These are phyloP conservation scores for Penicillium cataractarum DNA, from an alignment of 495 filamentous ascomycete genomes.

Conservation along the genomic window DNA sequence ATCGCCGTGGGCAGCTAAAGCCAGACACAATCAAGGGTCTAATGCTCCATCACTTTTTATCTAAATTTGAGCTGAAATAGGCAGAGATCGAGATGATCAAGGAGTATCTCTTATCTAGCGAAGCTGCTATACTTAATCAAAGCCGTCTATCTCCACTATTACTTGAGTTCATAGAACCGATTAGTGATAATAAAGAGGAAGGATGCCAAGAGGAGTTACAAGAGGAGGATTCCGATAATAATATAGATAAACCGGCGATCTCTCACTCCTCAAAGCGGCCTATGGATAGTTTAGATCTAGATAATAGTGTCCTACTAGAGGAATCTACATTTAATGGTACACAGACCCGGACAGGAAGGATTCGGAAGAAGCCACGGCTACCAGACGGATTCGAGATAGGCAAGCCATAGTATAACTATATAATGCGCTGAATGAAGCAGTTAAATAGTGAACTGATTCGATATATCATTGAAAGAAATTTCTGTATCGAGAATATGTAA, in stretches of 20 bases:
- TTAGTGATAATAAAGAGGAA: constrained; percentile 15
- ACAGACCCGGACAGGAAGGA: neutral
- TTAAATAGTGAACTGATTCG: neutral
- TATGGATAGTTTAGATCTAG: neutral
- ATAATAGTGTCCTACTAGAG: neutral
- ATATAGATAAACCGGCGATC: constrained; percentile 1
- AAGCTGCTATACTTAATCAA: constrained; percentile 9
- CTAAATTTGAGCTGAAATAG: constrained; percentile 5
- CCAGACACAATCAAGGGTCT: constrained; percentile 9
- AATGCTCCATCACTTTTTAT: constrained; percentile 6
- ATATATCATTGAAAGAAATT: neutral
- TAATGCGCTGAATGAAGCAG: neutral
- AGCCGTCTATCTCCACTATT: neutral
- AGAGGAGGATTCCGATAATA: constrained; percentile 11
- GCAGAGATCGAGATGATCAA: constrained; percentile 5
- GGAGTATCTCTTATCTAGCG: constrained; percentile 12
- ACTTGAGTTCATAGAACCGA: constrained; percentile 8
- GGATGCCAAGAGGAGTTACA: constrained; percentile 8
- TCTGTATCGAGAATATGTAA: neutral
- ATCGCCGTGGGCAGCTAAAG: constrained; percentile 15
- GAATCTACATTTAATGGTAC: neutral
- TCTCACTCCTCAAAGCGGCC: neutral
- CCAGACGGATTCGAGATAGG: neutral
- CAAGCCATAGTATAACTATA: neutral
- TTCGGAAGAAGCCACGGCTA: neutral